A percentile compares a stretch with the other conserved stretches of the same genome.
These are phyloP conservation scores for Nannochloropsis gaditana DNA, from an alignment of 108 stramenopile species.

Conservation along the genomic window DNA sequence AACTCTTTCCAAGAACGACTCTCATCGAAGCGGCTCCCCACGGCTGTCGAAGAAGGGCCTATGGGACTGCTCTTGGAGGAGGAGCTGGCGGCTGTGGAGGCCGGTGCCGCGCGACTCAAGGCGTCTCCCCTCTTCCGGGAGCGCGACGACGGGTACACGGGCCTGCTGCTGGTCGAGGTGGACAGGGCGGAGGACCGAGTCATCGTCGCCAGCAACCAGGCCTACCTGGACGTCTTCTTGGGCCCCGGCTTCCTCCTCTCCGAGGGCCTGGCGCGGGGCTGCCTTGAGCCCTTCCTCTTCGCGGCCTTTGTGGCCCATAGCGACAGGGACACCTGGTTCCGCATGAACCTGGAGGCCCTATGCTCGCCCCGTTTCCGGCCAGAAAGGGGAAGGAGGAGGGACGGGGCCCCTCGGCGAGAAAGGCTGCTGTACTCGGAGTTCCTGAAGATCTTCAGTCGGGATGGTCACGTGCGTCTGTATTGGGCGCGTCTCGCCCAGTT, in stretches of 20 bases:
- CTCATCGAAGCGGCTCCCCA: neutral
- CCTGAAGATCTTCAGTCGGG: neutral
- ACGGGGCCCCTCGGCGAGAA: neutral
- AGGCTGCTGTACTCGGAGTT: neutral
- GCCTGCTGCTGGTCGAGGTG: neutral
- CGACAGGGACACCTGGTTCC: neutral
- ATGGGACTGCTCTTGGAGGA: neutral
- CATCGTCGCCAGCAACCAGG: neutral
- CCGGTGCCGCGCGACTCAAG: neutral
- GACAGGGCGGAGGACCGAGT: neutral
- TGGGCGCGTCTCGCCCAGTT: neutral
- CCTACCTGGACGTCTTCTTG: neutral
- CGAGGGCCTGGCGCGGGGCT: neutral
- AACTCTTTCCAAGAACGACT: neutral
- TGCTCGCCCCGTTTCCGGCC: neutral
- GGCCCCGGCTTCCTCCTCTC: neutral
- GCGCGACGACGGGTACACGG: constrained; percentile 3
- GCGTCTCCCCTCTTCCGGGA: neutral
- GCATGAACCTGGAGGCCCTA: neutral
- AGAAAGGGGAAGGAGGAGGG: neutral
- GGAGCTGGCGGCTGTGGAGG: neutral
- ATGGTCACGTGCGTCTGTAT: neutral
- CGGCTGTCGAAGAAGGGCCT: neutral
- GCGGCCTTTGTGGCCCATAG: neutral
- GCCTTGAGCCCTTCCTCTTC: neutral